Base-by-base conservation (phyloP, 1,284 basidiomycete genomes). In the Flammula alnicola region DNA sequence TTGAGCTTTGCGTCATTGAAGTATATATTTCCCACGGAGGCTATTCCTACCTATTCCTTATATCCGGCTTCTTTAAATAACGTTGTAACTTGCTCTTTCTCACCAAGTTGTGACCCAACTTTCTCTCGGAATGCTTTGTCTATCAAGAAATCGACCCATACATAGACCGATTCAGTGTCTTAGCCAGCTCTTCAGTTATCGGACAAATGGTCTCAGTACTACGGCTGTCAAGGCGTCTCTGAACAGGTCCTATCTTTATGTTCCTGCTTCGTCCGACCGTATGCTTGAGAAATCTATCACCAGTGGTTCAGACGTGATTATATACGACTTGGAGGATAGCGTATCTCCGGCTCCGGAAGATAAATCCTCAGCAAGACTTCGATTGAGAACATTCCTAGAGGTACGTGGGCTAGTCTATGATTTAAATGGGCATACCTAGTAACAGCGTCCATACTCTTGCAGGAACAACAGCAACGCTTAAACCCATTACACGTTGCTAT, bases 271-370 rank as follows among this genome's bases (percentile, higher is more conserved):
- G 0, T 88, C 86, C 17, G 82, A 88, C 37, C 78, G 82, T 41
- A 92, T 93, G 88, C 80, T 94, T 14, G 75, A 86, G 61, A 93
- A 93, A 63, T 91, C 90, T 0, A 73, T 88, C 30, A 67, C 62
- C 7, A 76, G 76, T 8, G 65, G 69, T 1, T 86, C 91, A 1
- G 91, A 94, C 60, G 77, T 86, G 26, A 75, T 93, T 25, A 85
- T 91, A n/a, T 94, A 92, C 63, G 91, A 94, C 70, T 75, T 94
- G 14, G 91, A 94, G 63, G 91, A 94, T 64, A 90, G 88, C 50
- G 83, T 94, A 0, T 76, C 89, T 4, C 86, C 87, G 6, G 74
- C 74, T 11, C 64, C 71, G 2, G 56, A 62, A 6, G 82, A 86
- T 61, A 94, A 93, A 68, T 64, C 65, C 7, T 69, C 73, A 42